Evolutionary conservation across 2,329 filamentous ascomycete species (phyloP), one percentile per base, ranked within the genome.

Genomic region (Acephala macrosclerotiorum): DNA sequence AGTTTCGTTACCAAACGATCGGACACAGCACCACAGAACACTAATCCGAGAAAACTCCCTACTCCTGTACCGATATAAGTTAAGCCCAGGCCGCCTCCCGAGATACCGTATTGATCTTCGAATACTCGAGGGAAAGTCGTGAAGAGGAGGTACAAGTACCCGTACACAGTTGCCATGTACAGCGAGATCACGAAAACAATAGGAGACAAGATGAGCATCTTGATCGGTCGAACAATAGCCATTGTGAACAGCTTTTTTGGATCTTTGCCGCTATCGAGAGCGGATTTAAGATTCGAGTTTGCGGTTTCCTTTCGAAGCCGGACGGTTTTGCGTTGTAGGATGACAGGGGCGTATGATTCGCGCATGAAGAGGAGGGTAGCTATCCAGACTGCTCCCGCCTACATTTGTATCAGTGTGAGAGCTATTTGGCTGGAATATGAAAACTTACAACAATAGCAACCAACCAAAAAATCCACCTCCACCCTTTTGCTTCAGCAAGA

Each of bases 131-230:
- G 76, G 72, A 81, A 85, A 0, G 84, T 83, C 1, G 81, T 78
- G 2, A 86, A 76, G 58, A 85, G 82, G 0, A 82, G 82, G 69
- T 85, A 86, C 0, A 86, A 73, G 0, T 84, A 77, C 25, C 83
- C 81, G 66, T 86, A 87, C 0, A 85, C 71, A 0, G 85, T 76
- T 0, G 80, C 80, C 3, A 84, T 75, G 65, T 86, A 86, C 0
- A 85, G 29, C 0, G 81, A 79, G 65, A 85, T 77, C 2, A 81
- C 72, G 1, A 80, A 56, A 0, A 78, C 75, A 22, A 79, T 75
- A 1, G 77, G 76, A 42, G 76, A 76, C 22, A 70, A 60, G 58
- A 70, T 65, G 29, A 77, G 70, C 67, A 79, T 71, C 71, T 82
- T 84, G 51, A 81, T 67, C 2, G 85, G 84, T 2, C 84, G 56